Base-by-base conservation (phyloP, 306 rosid species). In the Dalbergia cochinchinensis region DNA sequence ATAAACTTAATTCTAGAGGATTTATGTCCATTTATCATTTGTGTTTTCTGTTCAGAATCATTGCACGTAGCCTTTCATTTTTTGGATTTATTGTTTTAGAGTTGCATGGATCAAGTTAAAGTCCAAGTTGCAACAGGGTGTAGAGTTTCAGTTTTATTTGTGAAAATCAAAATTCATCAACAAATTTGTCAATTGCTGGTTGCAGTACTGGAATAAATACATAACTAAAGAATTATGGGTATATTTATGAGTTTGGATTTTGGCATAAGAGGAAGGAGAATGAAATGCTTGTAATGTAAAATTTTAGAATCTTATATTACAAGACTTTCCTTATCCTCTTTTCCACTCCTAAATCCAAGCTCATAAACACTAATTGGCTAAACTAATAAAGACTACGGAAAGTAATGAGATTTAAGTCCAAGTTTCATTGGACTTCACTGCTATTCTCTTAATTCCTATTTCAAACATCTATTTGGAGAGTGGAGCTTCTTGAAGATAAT, bases 381-480 rank as follows among this genome's bases (percentile, higher is more conserved):
- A 69, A 33, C 54, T 51, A 33, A 2, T 47, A 69, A 82, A 75
- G 34, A 15, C 22, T 31, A 70, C 63, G 86, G 82, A 77, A 74
- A 64, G 6, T 77, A 10, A 7, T 63, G 6, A 74, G 86, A 19
- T 83, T 83, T 45, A 1, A 70, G 3, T 83, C 31, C 75, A 55
- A 44, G 79, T 65, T 0, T 39, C 45, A 11, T 55, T 44, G 86
- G 86, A 77, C 14, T 71, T 1, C 19, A 54, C 14, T 77, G 57
- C 34, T 83, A 64, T 57, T 75, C 79, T 22, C 9, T 42, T 1
- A 83, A 82, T 53, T 77, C 86, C 13, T 83, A 79, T 64, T 83
- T 83, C 71, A 63, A 33, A n/a, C 70, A 64, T 11, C 48, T 83
- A 44, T 77, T 77, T 44, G 82, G 86, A 71, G 78, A 77, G 6